A percentile compares a stretch with the other conserved stretches of the same genome.
Conservation (phyloP, 192 early-diverging fungal genomes). For the Nowakowskiella sp. region DNA sequence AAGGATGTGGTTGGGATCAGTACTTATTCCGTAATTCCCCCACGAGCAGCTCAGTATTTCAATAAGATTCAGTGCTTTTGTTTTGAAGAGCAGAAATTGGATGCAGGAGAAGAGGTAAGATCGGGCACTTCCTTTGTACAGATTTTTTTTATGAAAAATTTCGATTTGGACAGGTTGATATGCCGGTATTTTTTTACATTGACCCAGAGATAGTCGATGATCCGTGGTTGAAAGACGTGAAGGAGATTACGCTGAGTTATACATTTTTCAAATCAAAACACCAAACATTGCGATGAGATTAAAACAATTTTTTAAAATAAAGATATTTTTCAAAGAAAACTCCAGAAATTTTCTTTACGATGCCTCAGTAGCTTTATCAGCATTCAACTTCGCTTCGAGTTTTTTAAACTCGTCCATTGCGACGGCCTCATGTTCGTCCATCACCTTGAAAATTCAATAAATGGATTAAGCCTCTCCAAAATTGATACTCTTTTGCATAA, state of each 20-base stretch:
- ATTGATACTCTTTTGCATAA: background rate
- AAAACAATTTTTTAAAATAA: no score
- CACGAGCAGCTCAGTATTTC: conserved; percentile 84
- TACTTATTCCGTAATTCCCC: conserved; percentile 93
- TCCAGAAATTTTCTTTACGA: no score
- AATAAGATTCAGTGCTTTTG: conserved; percentile 99
- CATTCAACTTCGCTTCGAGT: conserved; percentile 58
- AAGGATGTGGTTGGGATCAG: conserved; percentile 90
- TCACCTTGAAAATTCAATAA: conserved; percentile 67
- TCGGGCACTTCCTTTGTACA: no score
- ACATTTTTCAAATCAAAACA: conserved; percentile 85
- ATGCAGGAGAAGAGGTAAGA: conserved; percentile 79
- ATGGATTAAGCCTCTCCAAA: background rate
- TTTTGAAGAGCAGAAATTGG: conserved; percentile 94
- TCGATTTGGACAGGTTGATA: conserved; percentile 23
- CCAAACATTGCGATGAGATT: conserved; percentile 3
- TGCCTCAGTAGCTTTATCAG: no score
- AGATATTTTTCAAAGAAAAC: no score
- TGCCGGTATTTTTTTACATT: conserved; percentile 96
- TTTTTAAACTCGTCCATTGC: conserved; percentile 83
- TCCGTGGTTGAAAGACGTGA: conserved; percentile 90
- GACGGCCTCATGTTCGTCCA: conserved; percentile 75
- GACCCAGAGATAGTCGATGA: conserved; percentile 94
- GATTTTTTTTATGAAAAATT: no score
- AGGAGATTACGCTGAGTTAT: conserved; percentile 85